Percentiles rank a stretch among this genome's conserved stretches.
These are phyloP conservation scores for Astrephomene gubernaculifera DNA, from an alignment of 139 green algal species.

Conservation along the genomic window DNA sequence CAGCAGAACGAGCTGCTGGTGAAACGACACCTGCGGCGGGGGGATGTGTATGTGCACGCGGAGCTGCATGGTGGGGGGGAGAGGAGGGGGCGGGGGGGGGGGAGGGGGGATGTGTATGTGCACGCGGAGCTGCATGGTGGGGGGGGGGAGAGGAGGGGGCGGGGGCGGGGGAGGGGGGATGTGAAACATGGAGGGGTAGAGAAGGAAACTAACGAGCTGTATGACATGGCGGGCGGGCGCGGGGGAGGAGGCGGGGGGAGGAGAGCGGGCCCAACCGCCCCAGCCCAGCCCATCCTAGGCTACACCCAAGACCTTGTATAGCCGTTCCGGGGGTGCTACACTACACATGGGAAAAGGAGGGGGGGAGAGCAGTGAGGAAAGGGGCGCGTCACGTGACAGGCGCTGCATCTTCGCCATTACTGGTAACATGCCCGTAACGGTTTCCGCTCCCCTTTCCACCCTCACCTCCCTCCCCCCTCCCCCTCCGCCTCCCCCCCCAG, in stretches of 20 bases:
- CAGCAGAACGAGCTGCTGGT: constrained; percentile 98
- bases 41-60: constrained; percentile 94
- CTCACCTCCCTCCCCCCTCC: background rate
- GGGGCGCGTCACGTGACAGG: too few species aligned
- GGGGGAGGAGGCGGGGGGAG: background rate
- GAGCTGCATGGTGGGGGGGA: constrained; percentile 84
- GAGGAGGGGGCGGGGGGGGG: background rate
- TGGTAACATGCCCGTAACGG: too few species aligned
- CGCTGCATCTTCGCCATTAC: too few species aligned
- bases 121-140: background rate
- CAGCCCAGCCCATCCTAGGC: too few species aligned
- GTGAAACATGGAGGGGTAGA: background rate
- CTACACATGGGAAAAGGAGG: too few species aligned
- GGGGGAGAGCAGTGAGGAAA: too few species aligned
- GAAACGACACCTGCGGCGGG: constrained; percentile 78
- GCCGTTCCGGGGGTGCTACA: too few species aligned
- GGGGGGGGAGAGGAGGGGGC: background rate
- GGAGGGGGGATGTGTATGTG: background rate
- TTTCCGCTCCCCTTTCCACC: background rate
- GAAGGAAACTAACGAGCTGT: too few species aligned
- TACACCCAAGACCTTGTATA: too few species aligned
- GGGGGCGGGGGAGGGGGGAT: background rate
- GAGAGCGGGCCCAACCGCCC: too few species aligned
- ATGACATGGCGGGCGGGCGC: too few species aligned
- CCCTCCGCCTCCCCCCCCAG: background rate